Base-by-base conservation (phyloP, 176 grass and related monocot genomes). In the Calamus simplicifolius region DNA sequence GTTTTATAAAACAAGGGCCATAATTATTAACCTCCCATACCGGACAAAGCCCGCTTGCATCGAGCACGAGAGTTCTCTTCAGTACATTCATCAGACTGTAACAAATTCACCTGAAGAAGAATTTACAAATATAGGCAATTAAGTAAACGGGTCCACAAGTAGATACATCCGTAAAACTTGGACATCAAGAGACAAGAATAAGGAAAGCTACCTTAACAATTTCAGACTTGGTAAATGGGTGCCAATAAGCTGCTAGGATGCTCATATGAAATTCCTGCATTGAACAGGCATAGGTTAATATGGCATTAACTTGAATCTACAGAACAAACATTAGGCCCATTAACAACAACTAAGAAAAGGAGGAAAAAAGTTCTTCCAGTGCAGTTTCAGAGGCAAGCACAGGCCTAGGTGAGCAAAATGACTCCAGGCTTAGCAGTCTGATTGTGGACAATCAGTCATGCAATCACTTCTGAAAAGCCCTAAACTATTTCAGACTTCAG, bases 191-290 rank as follows among this genome's bases (percentile, higher is more conserved):
- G 1, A 43, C 10, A 43, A 12, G 35, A 43, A 43, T 13, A 43
- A 43, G 12, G 35, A 43, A 8, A 13, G 35, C 10, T 43, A n/a
- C 28, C 68, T 51, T 59, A 29, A 70, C 50, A 25, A 70, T 59
- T 56, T 70, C 56, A 6, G 68, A 28, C 58, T 70, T 70, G 5
- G 68, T 50, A 26, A 59, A 59, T 14, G 68, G 68, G 15, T 56
- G 56, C 56, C 55, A 59, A 38, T 68, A 48, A 7, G 65, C 65
- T 29, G 55, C 55, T 51, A 70, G 25, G 4, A 70, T 29, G 27
- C 68, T 70, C 68, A 70, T 70, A 48, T 70, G 68, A 43, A 70
- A 70, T 29, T 27, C 55, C 68, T 70, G 68, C 56, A 57, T 10
- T 2, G 18, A 55, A 6, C 12, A 54, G 2, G 19, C 21, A 55